Base-by-base conservation (phyloP, 2,329 filamentous ascomycete genomes). In the Daldinia eschscholtzii region DNA sequence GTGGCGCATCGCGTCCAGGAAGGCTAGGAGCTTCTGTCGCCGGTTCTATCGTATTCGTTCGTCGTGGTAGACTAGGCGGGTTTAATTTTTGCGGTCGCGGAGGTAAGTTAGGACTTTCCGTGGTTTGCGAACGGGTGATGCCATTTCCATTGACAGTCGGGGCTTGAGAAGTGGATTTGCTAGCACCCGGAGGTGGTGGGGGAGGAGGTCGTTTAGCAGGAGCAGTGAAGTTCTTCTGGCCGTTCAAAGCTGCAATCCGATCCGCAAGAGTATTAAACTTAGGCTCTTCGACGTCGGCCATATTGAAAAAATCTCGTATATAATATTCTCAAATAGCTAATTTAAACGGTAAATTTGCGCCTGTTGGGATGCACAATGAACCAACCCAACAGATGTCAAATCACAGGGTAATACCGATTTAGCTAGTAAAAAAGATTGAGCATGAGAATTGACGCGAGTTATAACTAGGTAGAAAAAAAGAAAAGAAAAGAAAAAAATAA, bases 171-270 rank as follows among this genome's bases (percentile, higher is more conserved):
- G 78, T 69, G 63, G 83, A 81, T 60, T 75, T 78, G 10, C 77
- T 80, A 12, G 52, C n/a, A 9, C 46, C 61, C 3, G 83, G 82
- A 52, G 84, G 85, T 13, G 82, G 82, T 68, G 86, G 83, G 2
- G 84, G 85, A 28, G 83, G 80, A 26, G 83, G 79, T 61, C 80
- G 78, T 75, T 82, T 83, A 26, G 74, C 72, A 15, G 81, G 79
- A 13, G 80, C 74, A 64, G 80, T 81, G 80, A 90, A 87, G 81
- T 86, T 87, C 79, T 87, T 87, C 77, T 90, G 85, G 75, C 82
- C 80, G 72, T 90, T 90, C 70, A 91, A 83, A 33, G 89, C 89
- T 9, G 88, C 88, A 70, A 91, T 91, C 59, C 89, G 84, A 78
- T 90, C 87, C 4, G 87, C 84, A 28, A 91, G 83, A 6, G 85